A percentile compares a stretch with the other conserved stretches of the same genome.
Conservation (phyloP, 495 filamentous ascomycete genomes). For the Penicillium egyptiacum region DNA sequence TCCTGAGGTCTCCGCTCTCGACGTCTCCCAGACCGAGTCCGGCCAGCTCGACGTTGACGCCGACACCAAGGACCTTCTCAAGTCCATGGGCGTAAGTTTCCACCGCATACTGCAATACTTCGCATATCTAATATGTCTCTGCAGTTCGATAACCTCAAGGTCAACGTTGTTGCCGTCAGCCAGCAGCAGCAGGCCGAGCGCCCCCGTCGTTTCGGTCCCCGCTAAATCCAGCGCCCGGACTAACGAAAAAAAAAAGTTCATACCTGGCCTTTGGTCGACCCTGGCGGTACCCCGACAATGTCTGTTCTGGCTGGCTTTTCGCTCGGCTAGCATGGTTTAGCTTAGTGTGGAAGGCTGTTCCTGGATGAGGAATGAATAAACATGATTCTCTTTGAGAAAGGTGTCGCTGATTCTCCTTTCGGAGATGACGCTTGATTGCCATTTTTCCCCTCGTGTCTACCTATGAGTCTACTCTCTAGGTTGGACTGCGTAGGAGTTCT, state of each 20-base stretch:
- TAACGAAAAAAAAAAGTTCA: constrained; percentile 34
- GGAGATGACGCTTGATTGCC: constrained; percentile 92
- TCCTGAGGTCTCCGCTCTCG: constrained; percentile 95
- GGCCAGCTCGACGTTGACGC: constrained; percentile 91
- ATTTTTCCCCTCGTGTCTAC: constrained; percentile 48
- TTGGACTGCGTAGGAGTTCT: constrained; percentile 27
- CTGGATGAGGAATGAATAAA: constrained; percentile 56
- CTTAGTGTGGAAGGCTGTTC: constrained; percentile 34
- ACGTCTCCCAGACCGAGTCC: constrained; percentile 89
- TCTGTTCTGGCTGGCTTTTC: constrained; percentile 25
- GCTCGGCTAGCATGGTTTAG: constrained; percentile 35
- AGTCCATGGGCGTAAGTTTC: constrained; percentile 90
- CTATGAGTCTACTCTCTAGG: constrained; percentile 12
- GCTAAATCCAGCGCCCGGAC: constrained; percentile 34
- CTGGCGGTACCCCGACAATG: constrained; percentile 33
- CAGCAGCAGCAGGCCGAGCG: constrained; percentile 83
- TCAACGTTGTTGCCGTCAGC: constrained; percentile 85
- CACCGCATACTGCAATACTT: background rate
- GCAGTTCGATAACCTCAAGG: constrained; percentile 94
- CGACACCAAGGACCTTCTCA: constrained; percentile 98
- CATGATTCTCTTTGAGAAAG: constrained; percentile 63
- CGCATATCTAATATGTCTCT: constrained; percentile 13
- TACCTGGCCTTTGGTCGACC: constrained; percentile 38
- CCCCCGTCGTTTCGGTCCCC: constrained; percentile 63
- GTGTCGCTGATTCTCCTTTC: constrained; percentile 81